Evolutionary conservation across 129 eudicot species (phyloP).

Genomic region (Flaveria ramosissima): DNA sequence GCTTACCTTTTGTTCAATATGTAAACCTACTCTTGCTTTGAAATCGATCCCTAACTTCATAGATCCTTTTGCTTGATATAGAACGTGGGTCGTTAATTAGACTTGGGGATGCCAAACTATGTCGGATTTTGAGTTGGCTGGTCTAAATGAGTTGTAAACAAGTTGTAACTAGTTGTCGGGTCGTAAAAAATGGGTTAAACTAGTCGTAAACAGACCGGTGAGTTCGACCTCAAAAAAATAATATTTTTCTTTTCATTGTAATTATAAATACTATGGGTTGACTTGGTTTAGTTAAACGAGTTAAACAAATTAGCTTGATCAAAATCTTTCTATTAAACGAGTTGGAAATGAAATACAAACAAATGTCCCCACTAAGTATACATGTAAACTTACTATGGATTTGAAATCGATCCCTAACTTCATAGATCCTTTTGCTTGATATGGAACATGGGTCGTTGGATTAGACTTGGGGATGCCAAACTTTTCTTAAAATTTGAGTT

Average conservation of each 20-base stretch:
- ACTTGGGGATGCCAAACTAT: not conserved
- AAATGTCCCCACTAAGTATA: no score
- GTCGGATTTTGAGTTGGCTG: not conserved
- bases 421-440: not conserved
- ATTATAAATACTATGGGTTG: no score
- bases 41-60: not conserved
- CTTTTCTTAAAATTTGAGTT: not conserved
- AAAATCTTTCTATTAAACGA: no score
- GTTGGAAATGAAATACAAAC: no score
- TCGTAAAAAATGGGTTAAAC: not conserved
- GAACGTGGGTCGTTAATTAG: not conserved
- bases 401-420: not conserved
- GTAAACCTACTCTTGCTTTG: not conserved
- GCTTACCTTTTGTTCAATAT: constrained; percentile 7
- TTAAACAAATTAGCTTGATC: no score
- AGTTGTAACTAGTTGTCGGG: not conserved
- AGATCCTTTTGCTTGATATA: not conserved
- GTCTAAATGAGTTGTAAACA: not conserved
- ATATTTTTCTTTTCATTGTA: not conserved
- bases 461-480: not conserved
- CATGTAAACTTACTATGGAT: not conserved
- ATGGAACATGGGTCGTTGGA: not conserved
- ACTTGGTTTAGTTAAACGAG: no score
- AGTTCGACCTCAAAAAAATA: not conserved
- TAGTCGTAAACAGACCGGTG: not conserved